Base-by-base conservation (phyloP, 1,284 basidiomycete genomes). In the Rhodotorula glutinis region DNA sequence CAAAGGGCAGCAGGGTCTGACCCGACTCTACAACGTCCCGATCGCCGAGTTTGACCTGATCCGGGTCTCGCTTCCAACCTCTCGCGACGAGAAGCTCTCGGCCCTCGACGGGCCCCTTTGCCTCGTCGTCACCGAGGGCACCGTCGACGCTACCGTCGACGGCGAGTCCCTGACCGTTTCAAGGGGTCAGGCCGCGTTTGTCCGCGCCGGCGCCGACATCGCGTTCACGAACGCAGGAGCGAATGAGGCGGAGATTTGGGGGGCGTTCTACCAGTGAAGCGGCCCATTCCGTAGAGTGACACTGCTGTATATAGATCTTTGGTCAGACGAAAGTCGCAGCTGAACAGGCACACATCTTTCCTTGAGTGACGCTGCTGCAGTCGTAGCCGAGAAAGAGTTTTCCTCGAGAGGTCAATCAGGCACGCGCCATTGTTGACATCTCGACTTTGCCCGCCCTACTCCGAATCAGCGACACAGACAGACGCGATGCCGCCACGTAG, bases 1-100 rank as follows among this genome's bases (percentile, higher is more conserved):
- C 47, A 30, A 29, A 17, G 70, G 70, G 7, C 44, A 46, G 51
- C 47, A 72, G 9, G 72, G 72, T 21, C 53, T 51, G 3, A 72
- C 72, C 1, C 46, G 67, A 3, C 29, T 51, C 23, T 74, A 74
- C 62, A 54, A 68, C 46, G 63, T 72, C 7, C 72, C 72, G 19
- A 74, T 73, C 53, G 47, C 63, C 55, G 71, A 73, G 44, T 73
- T 73, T 44, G 64, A 69, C 58, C 53, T 69, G 19, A 60, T 69
- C 49, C 40, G 51, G 33, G 27, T 52, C 56, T 47, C 68, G n/a
- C 63, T 71, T 46, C n/a, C 61, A 11, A 13, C 60, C 2, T n/a
- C 47, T 3, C 13, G 47, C 29, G 27, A 25, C 30, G 72, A 72
- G 38, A 51, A 23, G 17, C 52, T 74, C 52, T 54, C 59, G 1